A percentile compares a stretch with the other conserved stretches of the same genome.
These are phyloP conservation scores for Termitomyces sp. DNA, from an alignment of 768 basidiomycete genomes.

Conservation along the genomic window DNA sequence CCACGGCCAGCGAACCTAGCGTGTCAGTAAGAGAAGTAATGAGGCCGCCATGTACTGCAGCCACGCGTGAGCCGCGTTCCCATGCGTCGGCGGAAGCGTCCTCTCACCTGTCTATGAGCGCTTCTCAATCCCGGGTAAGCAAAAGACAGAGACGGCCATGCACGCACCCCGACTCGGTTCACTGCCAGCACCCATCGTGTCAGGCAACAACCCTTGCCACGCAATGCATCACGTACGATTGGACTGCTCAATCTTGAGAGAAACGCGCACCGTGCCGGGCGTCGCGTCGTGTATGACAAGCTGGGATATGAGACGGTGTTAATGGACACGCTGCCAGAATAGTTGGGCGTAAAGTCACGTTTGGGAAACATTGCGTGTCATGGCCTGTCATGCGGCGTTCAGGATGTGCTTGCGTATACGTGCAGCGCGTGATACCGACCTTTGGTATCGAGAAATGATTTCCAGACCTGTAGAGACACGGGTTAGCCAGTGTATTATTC, in stretches of 20 bases:
- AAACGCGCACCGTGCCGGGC: slow-evolving; percentile 69
- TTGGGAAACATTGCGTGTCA: slow-evolving; percentile 75
- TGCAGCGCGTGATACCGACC: slow-evolving; percentile 31
- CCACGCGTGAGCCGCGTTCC: not conserved
- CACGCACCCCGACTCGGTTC: slow-evolving; percentile 74
- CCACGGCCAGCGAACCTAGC: slow-evolving; percentile 78
- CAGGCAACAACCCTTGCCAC: not conserved
- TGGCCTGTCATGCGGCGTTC: slow-evolving; percentile 48
- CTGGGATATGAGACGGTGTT: slow-evolving; percentile 25
- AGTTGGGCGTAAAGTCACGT: slow-evolving; percentile 35
- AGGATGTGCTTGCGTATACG: not conserved
- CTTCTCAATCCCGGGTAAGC: not conserved
- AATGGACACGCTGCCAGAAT: not conserved
- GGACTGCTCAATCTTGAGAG: slow-evolving; percentile 67
- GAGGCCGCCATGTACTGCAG: slow-evolving; percentile 70
- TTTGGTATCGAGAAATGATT: slow-evolving; percentile 70
- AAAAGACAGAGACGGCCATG: not conserved
- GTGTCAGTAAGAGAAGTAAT: slow-evolving; percentile 82
- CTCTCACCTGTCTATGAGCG: slow-evolving; percentile 36
- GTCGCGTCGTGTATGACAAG: slow-evolving; percentile 57
- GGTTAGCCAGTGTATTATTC: not conserved
- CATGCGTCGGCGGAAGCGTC: not conserved
- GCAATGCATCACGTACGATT: slow-evolving; percentile 47
- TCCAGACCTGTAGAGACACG: slow-evolving; percentile 57
- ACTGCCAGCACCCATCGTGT: slow-evolving; percentile 35